Base-by-base conservation (phyloP, 2,329 filamentous ascomycete genomes). In the Aureobasidium vineae region DNA sequence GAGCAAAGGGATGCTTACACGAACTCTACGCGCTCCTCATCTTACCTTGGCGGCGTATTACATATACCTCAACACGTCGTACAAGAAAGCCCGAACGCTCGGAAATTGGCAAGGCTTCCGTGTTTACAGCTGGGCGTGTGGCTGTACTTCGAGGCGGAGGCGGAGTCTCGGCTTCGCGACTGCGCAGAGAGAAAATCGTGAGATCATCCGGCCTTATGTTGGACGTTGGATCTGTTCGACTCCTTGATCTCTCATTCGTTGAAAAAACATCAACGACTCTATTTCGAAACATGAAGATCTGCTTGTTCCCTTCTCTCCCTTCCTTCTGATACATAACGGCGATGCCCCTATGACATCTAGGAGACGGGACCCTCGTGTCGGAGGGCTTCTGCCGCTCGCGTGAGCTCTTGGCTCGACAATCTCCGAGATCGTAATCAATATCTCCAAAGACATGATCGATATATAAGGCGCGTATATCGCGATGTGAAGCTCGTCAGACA, bases 251-350 rank as follows among this genome's bases (percentile, higher is more conserved):
- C 33, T 26, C 43, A 38, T 47, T 49, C 28, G 41, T 61, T 11
- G 13, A 13, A 26, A 11, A 5, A 11, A 5, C 3, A 3, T 26
- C 31, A 16, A 60, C 21, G 41, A 11, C 49, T 61, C 57, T 61
- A 61, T 38, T 61, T 61, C n/a, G 40, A 61, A 61, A 45, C 57
- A 61, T 38, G 57, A 61, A 23, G 57, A 61, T 61, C 57, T 38
- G 28, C 57, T 31, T 31, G 5, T 41, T 23, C 21, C 28, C 16
- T 2, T 33, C n/a, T 33, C n/a, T 21, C 21, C 23, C 16, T 31
- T 45, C 10, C 41, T 33, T 52, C 49, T 52, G 49, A 52, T 52
- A 26, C 41, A 36, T 5, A 38, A 38, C 43, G 43, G 28, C 10
- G n/a, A 21, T 26, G 23, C 41, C 57, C 57, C 57, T 61, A 43